Evolutionary conservation across 306 rosid genomes (phyloP).

Genomic region (Carpinus fangiana): DNA sequence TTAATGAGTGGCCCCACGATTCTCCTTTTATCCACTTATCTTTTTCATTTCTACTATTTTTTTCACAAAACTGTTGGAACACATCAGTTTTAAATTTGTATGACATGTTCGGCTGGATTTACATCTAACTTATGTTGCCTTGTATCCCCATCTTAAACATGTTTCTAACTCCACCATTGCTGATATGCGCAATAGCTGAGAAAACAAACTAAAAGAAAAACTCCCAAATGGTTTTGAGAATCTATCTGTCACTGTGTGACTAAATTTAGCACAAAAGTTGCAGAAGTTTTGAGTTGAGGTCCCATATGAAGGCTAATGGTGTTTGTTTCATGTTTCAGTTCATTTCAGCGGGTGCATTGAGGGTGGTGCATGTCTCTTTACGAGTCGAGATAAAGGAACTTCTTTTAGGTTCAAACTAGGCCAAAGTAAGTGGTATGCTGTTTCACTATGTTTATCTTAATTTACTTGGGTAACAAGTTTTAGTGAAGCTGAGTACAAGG

Average conservation of each 20-base stretch:
- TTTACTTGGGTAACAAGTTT: neutral
- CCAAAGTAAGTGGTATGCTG: constrained; percentile 43
- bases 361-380: constrained; percentile 42
- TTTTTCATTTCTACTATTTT: too few species aligned
- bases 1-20: too few species aligned
- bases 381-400: constrained; percentile 45
- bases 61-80: too few species aligned
- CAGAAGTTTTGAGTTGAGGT: neutral
- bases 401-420: constrained; percentile 55
- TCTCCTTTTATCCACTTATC: too few species aligned
- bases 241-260: neutral
- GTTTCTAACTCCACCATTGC: too few species aligned
- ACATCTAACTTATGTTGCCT: too few species aligned
- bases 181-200: neutral
- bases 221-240: neutral
- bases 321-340: constrained; percentile 32
- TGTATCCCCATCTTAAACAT: too few species aligned
- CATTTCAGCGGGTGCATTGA: constrained; percentile 51
- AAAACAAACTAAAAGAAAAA: neutral
- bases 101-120: too few species aligned
- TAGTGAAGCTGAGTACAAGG: neutral
- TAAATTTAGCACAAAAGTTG: neutral
- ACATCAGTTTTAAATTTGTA: too few species aligned
- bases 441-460: neutral
- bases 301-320: constrained; percentile 10